Evolutionary conservation across 2,329 filamentous ascomycete genomes (phyloP).

Genomic region (Thielaviopsis musarum): DNA sequence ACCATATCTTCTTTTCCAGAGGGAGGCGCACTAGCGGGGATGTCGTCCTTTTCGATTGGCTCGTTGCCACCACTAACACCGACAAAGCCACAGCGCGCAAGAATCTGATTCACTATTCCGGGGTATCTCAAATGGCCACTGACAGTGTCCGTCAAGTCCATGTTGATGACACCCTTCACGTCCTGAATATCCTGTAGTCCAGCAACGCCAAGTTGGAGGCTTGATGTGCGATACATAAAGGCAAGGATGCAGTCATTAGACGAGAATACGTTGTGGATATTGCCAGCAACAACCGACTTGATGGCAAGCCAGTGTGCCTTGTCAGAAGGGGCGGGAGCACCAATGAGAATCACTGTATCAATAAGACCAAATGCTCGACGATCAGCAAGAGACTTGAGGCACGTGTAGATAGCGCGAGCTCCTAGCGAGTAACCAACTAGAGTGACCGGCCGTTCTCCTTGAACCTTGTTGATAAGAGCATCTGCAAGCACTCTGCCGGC

Average conservation of each 20-base stretch:
- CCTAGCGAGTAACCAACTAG: constrained; percentile 71
- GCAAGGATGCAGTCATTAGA: constrained; percentile 76
- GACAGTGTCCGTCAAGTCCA: constrained; percentile 36
- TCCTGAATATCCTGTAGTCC: constrained; percentile 59
- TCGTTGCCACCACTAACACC: constrained; percentile 26
- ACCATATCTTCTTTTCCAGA: neutral
- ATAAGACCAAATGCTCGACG: constrained; percentile 68
- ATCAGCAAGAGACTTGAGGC: constrained; percentile 59
- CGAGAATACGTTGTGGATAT: constrained; percentile 77
- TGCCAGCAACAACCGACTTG: constrained; percentile 61
- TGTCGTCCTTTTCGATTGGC: constrained; percentile 33
- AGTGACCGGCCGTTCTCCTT: constrained; percentile 67
- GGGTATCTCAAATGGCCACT: constrained; percentile 37
- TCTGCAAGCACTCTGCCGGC: constrained; percentile 67
- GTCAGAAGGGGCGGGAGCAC: constrained; percentile 59
- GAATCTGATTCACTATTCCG: constrained; percentile 31
- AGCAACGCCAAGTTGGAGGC: constrained; percentile 66
- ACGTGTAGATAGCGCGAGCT: constrained; percentile 67
- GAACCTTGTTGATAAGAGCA: constrained; percentile 63
- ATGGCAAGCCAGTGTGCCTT: constrained; percentile 58
- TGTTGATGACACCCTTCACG: constrained; percentile 46
- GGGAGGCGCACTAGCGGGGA: constrained; percentile 15
- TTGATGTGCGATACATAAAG: constrained; percentile 73
- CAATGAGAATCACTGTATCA: constrained; percentile 70
- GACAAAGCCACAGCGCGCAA: constrained; percentile 34